These are phyloP conservation scores for Fusarium nygamai DNA, from an alignment of 2,329 filamentous ascomycete genomes.

Conservation along the genomic window DNA sequence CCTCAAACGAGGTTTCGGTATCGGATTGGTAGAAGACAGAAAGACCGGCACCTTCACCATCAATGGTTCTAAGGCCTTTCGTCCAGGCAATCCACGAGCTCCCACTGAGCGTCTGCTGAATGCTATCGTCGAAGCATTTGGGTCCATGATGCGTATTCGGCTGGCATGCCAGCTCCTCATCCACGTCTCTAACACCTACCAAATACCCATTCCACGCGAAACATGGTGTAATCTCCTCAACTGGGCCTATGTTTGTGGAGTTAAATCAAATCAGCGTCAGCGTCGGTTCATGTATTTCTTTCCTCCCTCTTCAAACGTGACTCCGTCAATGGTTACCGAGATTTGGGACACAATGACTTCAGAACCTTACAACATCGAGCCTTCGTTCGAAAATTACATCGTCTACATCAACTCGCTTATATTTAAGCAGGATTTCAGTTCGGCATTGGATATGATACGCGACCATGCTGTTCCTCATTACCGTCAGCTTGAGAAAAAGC, in stretches of 20 bases:
- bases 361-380: slow-evolving; percentile 64
- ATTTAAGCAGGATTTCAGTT: slow-evolving; percentile 37
- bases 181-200: slow-evolving; percentile 68
- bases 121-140: slow-evolving; percentile 74
- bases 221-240: slow-evolving; percentile 75
- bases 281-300: slow-evolving; percentile 49
- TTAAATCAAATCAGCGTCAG: slow-evolving; percentile 49
- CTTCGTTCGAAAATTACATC: slow-evolving; percentile 66
- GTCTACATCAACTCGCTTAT: slow-evolving; percentile 55
- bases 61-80: slow-evolving; percentile 52
- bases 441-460: slow-evolving; percentile 52
- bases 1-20: slow-evolving; percentile 45
- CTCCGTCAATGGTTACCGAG: slow-evolving; percentile 55
- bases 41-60: slow-evolving; percentile 38
- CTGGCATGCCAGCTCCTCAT: slow-evolving; percentile 69
- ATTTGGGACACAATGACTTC: slow-evolving; percentile 70
- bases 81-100: slow-evolving; percentile 61
- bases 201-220: slow-evolving; percentile 63
- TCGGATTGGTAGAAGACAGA: slow-evolving; percentile 37
- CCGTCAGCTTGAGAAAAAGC: slow-evolving; percentile 35
- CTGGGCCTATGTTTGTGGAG: slow-evolving; percentile 70
- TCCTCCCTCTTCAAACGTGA: slow-evolving; percentile 47
- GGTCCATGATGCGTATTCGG: slow-evolving; percentile 71
- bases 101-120: slow-evolving; percentile 70
- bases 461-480: slow-evolving; percentile 54